Conservation (phyloP, 2,329 filamentous ascomycete genomes). For the Tolypocladium endophyticum region DNA sequence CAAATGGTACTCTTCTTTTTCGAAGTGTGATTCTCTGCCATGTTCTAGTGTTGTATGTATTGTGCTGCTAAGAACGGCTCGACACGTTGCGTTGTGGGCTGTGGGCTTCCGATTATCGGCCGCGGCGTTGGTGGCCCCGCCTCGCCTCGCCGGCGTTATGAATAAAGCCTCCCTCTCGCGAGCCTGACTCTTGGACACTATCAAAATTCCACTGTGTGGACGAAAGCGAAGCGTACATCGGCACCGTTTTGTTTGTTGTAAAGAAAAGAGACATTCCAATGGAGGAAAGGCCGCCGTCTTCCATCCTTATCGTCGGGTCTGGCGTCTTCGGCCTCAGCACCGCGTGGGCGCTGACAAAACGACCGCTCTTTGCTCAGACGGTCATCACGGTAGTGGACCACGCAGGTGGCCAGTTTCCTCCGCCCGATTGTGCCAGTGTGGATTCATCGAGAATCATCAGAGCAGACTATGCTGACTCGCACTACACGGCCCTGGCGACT, state of each 20-base stretch:
- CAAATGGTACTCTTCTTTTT: background rate
- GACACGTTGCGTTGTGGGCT: background rate
- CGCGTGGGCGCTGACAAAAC: conserved; percentile 58
- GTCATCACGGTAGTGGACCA: conserved; percentile 51
- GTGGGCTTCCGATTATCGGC: background rate
- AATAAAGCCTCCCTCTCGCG: background rate
- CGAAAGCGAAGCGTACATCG: background rate
- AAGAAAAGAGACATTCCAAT: conserved; percentile 7
- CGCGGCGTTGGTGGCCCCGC: background rate
- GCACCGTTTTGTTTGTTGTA: background rate
- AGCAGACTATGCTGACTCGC: conserved; percentile 69
- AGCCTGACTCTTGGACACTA: background rate
- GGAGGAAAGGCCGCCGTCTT: conserved; percentile 24
- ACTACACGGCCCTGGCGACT: conserved; percentile 65
- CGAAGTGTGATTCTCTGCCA: background rate
- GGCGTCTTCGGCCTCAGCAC: conserved; percentile 51
- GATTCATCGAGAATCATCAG: conserved; percentile 56
- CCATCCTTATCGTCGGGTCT: conserved; percentile 59
- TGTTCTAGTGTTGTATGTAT: background rate
- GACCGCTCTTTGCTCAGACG: conserved; percentile 41
- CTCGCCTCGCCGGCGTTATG: background rate
- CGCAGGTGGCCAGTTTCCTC: conserved; percentile 45
- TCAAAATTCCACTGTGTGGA: background rate
- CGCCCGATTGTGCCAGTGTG: conserved; percentile 48
- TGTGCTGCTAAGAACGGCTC: background rate